Evolutionary conservation across 2,329 filamentous ascomycete genomes (phyloP), one percentile per base, ranked within the genome.

Genomic region (Paradendryphiella salina): DNA sequence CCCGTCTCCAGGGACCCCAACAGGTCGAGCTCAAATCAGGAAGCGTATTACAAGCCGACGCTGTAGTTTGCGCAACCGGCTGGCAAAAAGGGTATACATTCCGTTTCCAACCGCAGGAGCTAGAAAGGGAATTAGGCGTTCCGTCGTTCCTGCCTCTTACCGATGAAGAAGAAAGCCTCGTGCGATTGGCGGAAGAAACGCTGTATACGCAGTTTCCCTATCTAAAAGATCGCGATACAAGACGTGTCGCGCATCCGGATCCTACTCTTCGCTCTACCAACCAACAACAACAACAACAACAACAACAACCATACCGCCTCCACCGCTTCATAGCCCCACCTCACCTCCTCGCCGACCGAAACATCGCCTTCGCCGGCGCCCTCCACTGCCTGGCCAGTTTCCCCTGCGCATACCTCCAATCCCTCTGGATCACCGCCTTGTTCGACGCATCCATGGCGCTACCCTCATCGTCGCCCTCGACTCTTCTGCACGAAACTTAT

Each of bases 341-440:
- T n/a, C 51, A 10, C 47, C 50, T 13, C 41, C 28, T 59, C 3
- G 28, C 36, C n/a, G 43, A 54, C 18, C 47, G 46, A 38, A 59
- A 46, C 20, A 48, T 61, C 1, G 57, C 57, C 1, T 66, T 65
- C 23, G 56, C 64, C 5, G 57, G 60, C 32, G 57, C 74, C 42
- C 59, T 75, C 5, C 66, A 66, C 17, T 71, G 65, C 1, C 68
- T 77, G 28, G 68, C 66, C 8, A 76, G 69, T 0, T 63, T 72
- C 10, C 64, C 67, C 7, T 69, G 64, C 47, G 75, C 75, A 9
- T 65, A 71, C n/a, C 59, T 73, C 0, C 75, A 78, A 61, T 68
- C 65, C 0, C 66, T 77, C 1, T 78, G 76, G 76, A 73, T 87
- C 23, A 76, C 79, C 0, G 85, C 87, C 0, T 90, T 84, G 64